phyloP scores from a whole-genome alignment of 768 basidiomycete genomes.

The Brasilioporus rufonigricans region DNA sequence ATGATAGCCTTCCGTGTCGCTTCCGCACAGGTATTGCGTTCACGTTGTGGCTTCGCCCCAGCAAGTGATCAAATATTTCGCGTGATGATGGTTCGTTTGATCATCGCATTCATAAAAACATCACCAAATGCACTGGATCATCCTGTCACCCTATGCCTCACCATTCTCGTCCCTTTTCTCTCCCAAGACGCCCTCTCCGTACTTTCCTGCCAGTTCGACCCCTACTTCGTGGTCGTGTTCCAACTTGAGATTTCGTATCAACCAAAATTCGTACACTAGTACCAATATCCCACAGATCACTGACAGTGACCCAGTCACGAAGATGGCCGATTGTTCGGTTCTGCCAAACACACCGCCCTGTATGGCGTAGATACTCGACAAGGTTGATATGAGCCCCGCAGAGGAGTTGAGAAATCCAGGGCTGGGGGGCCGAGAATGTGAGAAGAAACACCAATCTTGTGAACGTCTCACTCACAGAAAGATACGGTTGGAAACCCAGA shows the following conservation, averaged over 20 bases:
- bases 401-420: constrained; percentile 57
- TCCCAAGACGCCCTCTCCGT: constrained; percentile 41
- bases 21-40: neutral
- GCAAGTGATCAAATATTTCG: neutral
- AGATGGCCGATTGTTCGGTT: constrained; percentile 44
- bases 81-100: neutral
- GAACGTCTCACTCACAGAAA: constrained; percentile 44
- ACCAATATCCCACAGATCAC: constrained; percentile 42
- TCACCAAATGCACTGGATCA: too few relatives aligned
- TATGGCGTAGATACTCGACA: constrained; percentile 48
- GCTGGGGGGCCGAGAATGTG: constrained; percentile 28
- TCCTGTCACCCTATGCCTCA: neutral
- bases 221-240: constrained; percentile 43
- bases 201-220: constrained; percentile 39
- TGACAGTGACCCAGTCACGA: constrained; percentile 42
- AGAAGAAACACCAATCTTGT: neutral
- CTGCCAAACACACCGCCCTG: constrained; percentile 46
- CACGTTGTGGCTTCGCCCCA: neutral
- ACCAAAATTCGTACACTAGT: constrained; percentile 44
- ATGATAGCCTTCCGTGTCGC: constrained; percentile 1
- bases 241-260: constrained; percentile 41
- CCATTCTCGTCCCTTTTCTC: constrained; percentile 1
- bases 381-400: constrained; percentile 54
- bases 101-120: neutral
- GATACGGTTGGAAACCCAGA: constrained; percentile 57